phyloP scores from a whole-genome alignment of 2,329 filamentous ascomycete species.

The Colletotrichum nymphaeae region DNA sequence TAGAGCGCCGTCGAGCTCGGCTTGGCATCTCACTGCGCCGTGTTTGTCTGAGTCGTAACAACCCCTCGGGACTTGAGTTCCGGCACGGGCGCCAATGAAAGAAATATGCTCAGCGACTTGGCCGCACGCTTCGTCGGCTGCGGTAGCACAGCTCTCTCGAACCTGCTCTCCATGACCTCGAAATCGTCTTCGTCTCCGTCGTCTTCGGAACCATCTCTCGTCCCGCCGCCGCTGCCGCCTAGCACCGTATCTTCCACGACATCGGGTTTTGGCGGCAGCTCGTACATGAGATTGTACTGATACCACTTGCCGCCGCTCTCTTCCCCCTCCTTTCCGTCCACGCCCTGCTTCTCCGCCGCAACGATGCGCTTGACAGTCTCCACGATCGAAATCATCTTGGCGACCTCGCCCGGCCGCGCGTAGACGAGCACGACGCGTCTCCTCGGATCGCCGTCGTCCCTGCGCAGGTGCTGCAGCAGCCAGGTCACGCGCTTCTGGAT shows the following conservation, averaged over 20 bases:
- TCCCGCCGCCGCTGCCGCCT: constrained; percentile 36
- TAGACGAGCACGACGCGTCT: constrained; percentile 59
- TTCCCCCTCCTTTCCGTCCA: constrained; percentile 42
- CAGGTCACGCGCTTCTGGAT: constrained; percentile 66
- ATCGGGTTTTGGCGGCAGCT: constrained; percentile 51
- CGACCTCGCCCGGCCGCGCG: constrained; percentile 61
- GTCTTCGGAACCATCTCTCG: too few relatives aligned
- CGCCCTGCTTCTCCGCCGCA: constrained; percentile 46
- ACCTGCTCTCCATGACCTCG: constrained; percentile 67
- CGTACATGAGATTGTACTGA: constrained; percentile 69
- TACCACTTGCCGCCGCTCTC: constrained; percentile 53
- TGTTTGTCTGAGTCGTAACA: constrained; percentile 60
- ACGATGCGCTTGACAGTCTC: constrained; percentile 72
- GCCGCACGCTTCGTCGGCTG: constrained; percentile 56
- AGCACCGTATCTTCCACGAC: constrained; percentile 58
- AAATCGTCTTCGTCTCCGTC: constrained; percentile 59
- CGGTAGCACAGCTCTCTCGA: constrained; percentile 64
- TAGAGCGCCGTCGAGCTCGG: not conserved
- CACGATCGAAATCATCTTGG: constrained; percentile 75
- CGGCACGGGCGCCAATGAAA: constrained; percentile 65
- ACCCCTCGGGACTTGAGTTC: constrained; percentile 63
- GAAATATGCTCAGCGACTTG: constrained; percentile 70
- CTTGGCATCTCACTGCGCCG: constrained; percentile 38
- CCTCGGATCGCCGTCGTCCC: constrained; percentile 38
- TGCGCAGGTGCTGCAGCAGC: constrained; percentile 55